Base-by-base conservation (phyloP, 1,139 yeast species). In the Taiozyma onychis region DNA sequence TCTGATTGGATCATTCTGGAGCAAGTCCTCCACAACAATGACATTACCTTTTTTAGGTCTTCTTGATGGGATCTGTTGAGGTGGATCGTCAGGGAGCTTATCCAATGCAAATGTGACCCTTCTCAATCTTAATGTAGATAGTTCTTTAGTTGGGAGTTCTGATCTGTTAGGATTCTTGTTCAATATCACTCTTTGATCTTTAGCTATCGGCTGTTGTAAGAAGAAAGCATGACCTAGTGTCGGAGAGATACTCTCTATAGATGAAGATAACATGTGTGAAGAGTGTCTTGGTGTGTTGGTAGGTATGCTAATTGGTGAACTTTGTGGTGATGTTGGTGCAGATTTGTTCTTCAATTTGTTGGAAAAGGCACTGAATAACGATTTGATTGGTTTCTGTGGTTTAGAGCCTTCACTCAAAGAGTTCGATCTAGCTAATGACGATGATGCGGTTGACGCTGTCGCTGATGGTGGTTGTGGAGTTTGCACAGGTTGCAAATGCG, bases 11-110 rank as follows among this genome's bases (percentile, higher is more conserved):
- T 81, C 81, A 0, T 85, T 48, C 11, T 48, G 84, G 37, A 83
- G 60, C 60, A 68, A 61, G 61, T 86, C 93, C 46, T 84, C 88
- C 0, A 91, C 89, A 13, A 89, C 80, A 39, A 85, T 65, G 8
- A 90, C 91, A 61, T 88, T 84, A 4, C 97, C 97, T 57, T 77
- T 77, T 56, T 79, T 77, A 2, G 97, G 97, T 53, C 84, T 77
- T 58, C 96, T 73, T 1, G 96, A 86, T 1, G 98, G 98, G 53
- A 91, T 87, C 66, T 90, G 97, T 63, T 91, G 98, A 41, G 96
- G 97, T 2, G 98, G 98, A 66, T 91, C 97, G 54, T 73, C 75
- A 1, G 75, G 70, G 47, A 89, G 75, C 53, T 82, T 77, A 54
- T 86, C 85, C 14, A 86, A 72, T 1, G 95, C 87, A 66, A 91